Base-by-base conservation (phyloP, 2,329 filamentous ascomycete genomes). In the Grosmannia serpens region DNA sequence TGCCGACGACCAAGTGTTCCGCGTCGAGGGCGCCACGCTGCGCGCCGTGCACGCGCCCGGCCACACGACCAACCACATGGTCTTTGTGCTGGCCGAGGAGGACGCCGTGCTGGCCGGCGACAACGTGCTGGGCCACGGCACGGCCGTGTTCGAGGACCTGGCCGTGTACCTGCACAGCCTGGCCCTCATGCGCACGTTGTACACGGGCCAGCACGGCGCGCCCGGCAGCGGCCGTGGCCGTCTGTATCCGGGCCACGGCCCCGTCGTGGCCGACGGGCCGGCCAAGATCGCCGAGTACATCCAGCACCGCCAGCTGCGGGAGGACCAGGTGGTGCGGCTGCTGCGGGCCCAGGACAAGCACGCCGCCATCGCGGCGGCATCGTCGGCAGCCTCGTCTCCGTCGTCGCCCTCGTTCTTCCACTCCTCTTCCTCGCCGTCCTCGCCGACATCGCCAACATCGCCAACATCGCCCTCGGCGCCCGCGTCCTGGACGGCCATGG, bases 211-310 rank as follows among this genome's bases (percentile, higher is more conserved):
- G n/a, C n/a, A n/a, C n/a, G n/a, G 82, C 22, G 9, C 50, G 4
- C 29, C 17, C 55, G 89, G 73, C 20, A 66, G 73, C n/a, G 71
- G 70, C 0, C n/a, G n/a, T n/a, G 87, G 88, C 1, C 77, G 82
- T 53, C 90, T 85, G 2, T 97, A 96, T 69, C 92, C 94, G 0
- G 92, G 89, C 4, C 94, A 99, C 67, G 94, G 94, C 0, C 80
- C 85, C 0, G 82, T 94, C 3, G 78, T 97, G 27, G 80, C 85
- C 44, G 80, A 94, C 62, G 89, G 88, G 0, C 81, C 77, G 27
- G 75, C 74, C 27, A 92, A 84, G 68, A 87, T 97, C 57, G 65
- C 74, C 24, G 89, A 96, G 70, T 97, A 99, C 68, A 88, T 97
- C 64, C 70, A 76, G 61, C 94, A 97, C 73, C 80, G 92, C 35